phyloP scores from a whole-genome alignment of 345 rosid species.

The Rubroshorea leprosula region DNA sequence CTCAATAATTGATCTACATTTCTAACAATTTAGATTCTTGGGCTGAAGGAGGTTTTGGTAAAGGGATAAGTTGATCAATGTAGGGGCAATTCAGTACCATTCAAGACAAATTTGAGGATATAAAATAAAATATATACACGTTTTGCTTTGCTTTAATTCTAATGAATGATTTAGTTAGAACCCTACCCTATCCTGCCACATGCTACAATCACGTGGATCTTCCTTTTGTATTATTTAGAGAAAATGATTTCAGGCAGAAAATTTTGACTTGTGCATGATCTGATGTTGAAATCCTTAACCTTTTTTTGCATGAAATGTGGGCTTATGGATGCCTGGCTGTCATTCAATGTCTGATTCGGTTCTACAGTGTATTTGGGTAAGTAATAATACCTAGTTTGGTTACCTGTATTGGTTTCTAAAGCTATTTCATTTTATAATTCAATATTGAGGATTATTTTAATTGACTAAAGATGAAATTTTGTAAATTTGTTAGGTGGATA shows the following conservation, averaged over 20 bases:
- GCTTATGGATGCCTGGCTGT: conserved; percentile 22
- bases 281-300: conserved; percentile 12
- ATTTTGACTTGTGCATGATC: conserved; percentile 25
- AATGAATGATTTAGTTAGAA: too few relatives aligned
- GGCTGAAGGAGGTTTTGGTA: background rate
- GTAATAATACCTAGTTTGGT: conserved; percentile 8
- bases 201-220: background rate
- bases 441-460: background rate
- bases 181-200: background rate
- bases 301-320: conserved; percentile 33
- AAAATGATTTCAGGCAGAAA: conserved; percentile 24
- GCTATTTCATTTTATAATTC: background rate
- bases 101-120: background rate
- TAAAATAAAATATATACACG: too few relatives aligned
- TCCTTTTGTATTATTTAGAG: conserved; percentile 6
- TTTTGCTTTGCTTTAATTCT: too few relatives aligned
- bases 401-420: background rate
- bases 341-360: conserved; percentile 7
- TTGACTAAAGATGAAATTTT: background rate
- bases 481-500: conserved; percentile 65
- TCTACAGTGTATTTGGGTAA: conserved; percentile 89
- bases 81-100: background rate
- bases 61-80: background rate
- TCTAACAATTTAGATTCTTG: background rate
- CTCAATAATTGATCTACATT: background rate